Conservation (phyloP, 2,329 filamentous ascomycete genomes). For the Bertia moriformis region DNA sequence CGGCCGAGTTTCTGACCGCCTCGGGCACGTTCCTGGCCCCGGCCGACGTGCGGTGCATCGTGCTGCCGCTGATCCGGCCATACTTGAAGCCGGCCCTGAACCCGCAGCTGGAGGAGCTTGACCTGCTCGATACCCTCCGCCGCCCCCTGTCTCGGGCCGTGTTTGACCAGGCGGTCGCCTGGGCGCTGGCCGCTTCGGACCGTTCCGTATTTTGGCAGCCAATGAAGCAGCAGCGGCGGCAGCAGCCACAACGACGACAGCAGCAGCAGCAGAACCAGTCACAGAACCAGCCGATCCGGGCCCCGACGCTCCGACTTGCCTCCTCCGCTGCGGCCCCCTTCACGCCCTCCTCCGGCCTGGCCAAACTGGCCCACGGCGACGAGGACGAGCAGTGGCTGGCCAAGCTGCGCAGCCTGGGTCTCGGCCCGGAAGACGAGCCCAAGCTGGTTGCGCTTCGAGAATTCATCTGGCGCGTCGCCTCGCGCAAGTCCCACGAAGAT, state of each 20-base stretch:
- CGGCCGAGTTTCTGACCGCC: constrained; percentile 68
- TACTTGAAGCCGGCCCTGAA: constrained; percentile 65
- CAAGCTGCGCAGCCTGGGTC: constrained; percentile 69
- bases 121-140: constrained; percentile 69
- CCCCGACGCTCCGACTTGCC: constrained; percentile 41
- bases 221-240: constrained; percentile 49
- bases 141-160: constrained; percentile 65
- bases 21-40: constrained; percentile 61
- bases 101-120: constrained; percentile 45
- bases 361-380: constrained; percentile 59
- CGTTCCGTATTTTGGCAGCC: constrained; percentile 78
- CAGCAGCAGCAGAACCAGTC: too few relatives aligned
- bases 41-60: constrained; percentile 71
- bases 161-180: constrained; percentile 72
- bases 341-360: too few relatives aligned
- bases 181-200: constrained; percentile 72
- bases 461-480: constrained; percentile 77
- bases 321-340: not conserved
- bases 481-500: constrained; percentile 51
- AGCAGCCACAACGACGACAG: too few relatives aligned
- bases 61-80: constrained; percentile 65
- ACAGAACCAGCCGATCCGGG: too few relatives aligned
- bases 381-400: constrained; percentile 91
- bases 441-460: constrained; percentile 77
- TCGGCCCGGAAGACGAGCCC: constrained; percentile 70